Percentiles rank a stretch among this genome's conserved stretches.
Evolutionary conservation across 257 asterid genomes (phyloP).

Genomic region (Vinca minor): DNA sequence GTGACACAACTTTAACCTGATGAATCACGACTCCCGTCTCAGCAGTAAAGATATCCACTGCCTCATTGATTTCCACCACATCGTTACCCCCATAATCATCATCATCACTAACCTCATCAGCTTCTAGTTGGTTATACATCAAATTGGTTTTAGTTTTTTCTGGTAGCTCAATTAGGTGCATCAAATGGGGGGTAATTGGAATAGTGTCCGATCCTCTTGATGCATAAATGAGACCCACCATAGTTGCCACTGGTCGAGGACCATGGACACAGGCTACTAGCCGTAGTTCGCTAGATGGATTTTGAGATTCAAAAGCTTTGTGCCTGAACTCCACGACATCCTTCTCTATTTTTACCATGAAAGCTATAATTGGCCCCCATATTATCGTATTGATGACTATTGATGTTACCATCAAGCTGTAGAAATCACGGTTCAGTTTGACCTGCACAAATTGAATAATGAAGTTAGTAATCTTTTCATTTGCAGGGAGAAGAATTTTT

Average conservation of each 20-base stretch:
- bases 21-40: constrained; percentile 66
- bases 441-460: constrained; percentile 44
- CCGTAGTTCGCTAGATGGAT: constrained; percentile 67
- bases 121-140: constrained; percentile 73
- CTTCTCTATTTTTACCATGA: constrained; percentile 67
- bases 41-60: constrained; percentile 67
- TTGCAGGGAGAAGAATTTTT: not conserved
- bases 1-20: constrained; percentile 67
- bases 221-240: constrained; percentile 67
- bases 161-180: constrained; percentile 91
- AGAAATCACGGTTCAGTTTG: constrained; percentile 47
- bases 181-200: constrained; percentile 66
- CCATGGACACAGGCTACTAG: constrained; percentile 69
- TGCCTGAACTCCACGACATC: constrained; percentile 66
- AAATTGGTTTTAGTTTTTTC: constrained; percentile 54
- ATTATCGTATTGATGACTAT: constrained; percentile 70
- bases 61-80: constrained; percentile 86
- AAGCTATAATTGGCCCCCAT: constrained; percentile 82
- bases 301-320: constrained; percentile 55
- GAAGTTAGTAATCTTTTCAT: not conserved
- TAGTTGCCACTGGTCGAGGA: constrained; percentile 85
- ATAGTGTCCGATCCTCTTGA: constrained; percentile 53
- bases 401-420: constrained; percentile 63
- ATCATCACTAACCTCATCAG: constrained; percentile 82
- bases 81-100: constrained; percentile 94